These are phyloP conservation scores for Hordeum pubiflorum DNA, from an alignment of 202 grass and related monocot genomes.

Conservation along the genomic window DNA sequence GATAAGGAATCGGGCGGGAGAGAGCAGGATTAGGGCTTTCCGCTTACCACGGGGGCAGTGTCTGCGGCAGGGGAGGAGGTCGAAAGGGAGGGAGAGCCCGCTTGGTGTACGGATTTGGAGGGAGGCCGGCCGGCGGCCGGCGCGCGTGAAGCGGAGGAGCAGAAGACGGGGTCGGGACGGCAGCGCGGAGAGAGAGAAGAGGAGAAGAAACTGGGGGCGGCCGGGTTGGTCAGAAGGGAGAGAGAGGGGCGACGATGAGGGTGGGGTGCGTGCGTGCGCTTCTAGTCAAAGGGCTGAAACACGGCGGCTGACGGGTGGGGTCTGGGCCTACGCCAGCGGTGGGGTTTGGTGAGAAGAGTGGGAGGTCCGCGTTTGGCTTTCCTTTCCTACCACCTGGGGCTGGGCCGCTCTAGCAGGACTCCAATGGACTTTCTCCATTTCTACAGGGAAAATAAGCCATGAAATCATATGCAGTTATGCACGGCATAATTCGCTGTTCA, in stretches of 20 bases:
- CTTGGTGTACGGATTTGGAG: not conserved
- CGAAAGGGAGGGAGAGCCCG: not conserved
- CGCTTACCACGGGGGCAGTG: slow-evolving; percentile 10
- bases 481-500: not conserved
- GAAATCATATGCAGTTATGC: not conserved
- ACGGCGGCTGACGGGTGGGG: not conserved
- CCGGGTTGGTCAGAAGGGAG: slow-evolving; percentile 17
- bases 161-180: slow-evolving; percentile 18
- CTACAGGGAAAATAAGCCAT: not conserved
- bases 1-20: not conserved
- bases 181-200: not conserved
- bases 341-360: slow-evolving; percentile 4
- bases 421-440: not conserved
- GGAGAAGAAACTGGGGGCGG: not conserved
- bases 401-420: not conserved
- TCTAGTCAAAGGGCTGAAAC: slow-evolving; percentile 24
- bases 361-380: not conserved
- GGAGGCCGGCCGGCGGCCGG: not conserved
- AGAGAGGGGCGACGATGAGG: not conserved
- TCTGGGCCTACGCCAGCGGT: not conserved
- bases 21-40: not conserved
- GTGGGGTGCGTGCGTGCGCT: not conserved
- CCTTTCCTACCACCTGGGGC: not conserved
- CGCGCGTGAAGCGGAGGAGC: slow-evolving; percentile 4
- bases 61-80: not conserved